Base-by-base conservation (phyloP, 305 asterid species). In the Rubia peregrina region DNA sequence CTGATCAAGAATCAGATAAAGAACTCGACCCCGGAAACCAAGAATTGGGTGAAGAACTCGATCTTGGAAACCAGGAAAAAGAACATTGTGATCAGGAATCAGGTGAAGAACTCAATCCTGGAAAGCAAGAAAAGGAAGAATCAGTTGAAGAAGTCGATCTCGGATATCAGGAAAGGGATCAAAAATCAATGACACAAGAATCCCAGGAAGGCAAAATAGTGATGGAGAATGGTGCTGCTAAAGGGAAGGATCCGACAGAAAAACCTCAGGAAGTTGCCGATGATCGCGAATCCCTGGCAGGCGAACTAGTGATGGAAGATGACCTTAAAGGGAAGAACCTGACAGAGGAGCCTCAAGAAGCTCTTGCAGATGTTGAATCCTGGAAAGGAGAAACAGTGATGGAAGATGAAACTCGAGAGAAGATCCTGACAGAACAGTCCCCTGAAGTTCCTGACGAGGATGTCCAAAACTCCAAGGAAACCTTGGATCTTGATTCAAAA, bases 341-440 rank as follows among this genome's bases (percentile, higher is more conserved):
- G 65, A 48, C 72, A 13, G 73, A 78, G 74, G 76, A 68, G 49
- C 80, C 71, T 0, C 49, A 19, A 41, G 82, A 70, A 56, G 76
- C 73, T 24, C 24, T 38, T 21, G 75, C 68, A 53, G 79, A 62
- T 72, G 78, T 78, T 44, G 11, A 63, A 46, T 46, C 53, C 53
- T 3, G 33, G 33, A 30, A 48, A 48, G 56, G 21, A 7, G 57
- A 51, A 51, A 5, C 9, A 17, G 57, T 4, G 21, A 17, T 1
- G 12, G 57, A 51, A 17, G 57, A 51, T 51, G 57, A 12, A 16
- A 14, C 53, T 12, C 13, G 13, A 48, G 53, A 48, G 53, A 48
- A 48, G 53, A 17, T 12, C 53, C n/a, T 12, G 53, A 12, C 51
- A 46, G 51, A 46, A 46, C 51, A 46, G 17, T 17, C 4, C 2